Percentiles rank a stretch among this genome's conserved stretches.
Evolutionary conservation across 2,329 filamentous ascomycete genomes (phyloP).

Genomic region (Apiospora pterosperma): DNA sequence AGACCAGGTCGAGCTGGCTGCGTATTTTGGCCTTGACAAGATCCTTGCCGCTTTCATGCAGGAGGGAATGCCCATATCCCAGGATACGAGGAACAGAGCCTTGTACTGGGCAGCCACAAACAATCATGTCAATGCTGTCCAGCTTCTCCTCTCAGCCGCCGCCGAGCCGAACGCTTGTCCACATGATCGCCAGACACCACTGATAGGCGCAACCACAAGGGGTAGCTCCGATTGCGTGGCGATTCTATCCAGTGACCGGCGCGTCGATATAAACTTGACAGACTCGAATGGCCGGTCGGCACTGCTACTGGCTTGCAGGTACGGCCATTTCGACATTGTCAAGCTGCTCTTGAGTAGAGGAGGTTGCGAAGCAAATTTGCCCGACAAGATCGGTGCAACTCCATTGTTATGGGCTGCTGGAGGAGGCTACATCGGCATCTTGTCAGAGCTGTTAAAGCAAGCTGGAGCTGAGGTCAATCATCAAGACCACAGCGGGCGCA

Average conservation of each 20-base stretch:
- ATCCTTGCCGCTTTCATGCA: conserved; percentile 17
- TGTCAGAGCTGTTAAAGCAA: background rate
- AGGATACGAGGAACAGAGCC: conserved; percentile 14
- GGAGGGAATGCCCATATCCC: conserved; percentile 2
- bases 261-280: background rate
- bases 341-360: background rate
- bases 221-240: background rate
- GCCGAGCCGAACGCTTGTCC: conserved; percentile 16
- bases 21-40: conserved; percentile 27
- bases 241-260: background rate
- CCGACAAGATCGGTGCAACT: background rate
- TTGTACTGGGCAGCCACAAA: conserved; percentile 29
- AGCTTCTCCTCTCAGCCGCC: conserved; percentile 17
- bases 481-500: conserved; percentile 3
- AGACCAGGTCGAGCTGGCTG: conserved; percentile 22
- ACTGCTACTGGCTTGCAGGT: conserved; percentile 1
- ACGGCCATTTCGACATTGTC: background rate
- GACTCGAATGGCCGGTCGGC: background rate
- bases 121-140: conserved; percentile 19
- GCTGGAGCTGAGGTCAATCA: conserved; percentile 2
- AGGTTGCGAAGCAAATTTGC: background rate
- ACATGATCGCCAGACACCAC: background rate
- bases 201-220: background rate
- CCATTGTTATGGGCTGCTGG: conserved; percentile 1
- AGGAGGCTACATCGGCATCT: conserved; percentile 1